Percentiles rank a stretch among this genome's conserved stretches.
These are phyloP conservation scores for Yamadazyma triangularis DNA, from an alignment of 1,139 yeast genomes.

Conservation along the genomic window DNA sequence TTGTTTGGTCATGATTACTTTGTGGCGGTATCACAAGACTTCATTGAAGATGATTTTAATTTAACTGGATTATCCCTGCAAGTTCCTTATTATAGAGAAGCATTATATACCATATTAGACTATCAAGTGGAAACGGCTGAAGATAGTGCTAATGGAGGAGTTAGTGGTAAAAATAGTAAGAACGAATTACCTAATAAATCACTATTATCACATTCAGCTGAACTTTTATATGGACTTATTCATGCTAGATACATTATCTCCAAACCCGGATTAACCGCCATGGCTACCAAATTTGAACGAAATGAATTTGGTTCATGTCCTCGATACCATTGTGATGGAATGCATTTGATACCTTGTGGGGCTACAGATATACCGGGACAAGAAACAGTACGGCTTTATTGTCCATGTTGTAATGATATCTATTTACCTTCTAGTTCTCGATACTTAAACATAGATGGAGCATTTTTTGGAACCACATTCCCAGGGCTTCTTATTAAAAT, in stretches of 20 bases:
- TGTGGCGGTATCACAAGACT: slow-evolving; percentile 88
- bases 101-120: slow-evolving; percentile 77
- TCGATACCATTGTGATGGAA: slow-evolving; percentile 85
- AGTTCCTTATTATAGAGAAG: slow-evolving; percentile 90
- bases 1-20: slow-evolving; percentile 89
- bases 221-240: slow-evolving; percentile 83
- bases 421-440: slow-evolving; percentile 84
- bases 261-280: slow-evolving; percentile 83
- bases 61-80: slow-evolving; percentile 81
- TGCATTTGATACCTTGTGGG: slow-evolving; percentile 90
- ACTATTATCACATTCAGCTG: slow-evolving; percentile 84
- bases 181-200: slow-evolving; percentile 64
- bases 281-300: slow-evolving; percentile 91
- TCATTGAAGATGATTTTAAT: slow-evolving; percentile 94
- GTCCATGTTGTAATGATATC: slow-evolving; percentile 92
- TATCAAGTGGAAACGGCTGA: slow-evolving; percentile 78
- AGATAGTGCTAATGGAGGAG: slow-evolving; percentile 21
- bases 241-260: slow-evolving; percentile 91
- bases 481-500: slow-evolving; percentile 88
- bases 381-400: slow-evolving; percentile 86
- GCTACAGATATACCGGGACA: slow-evolving; percentile 86
- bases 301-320: slow-evolving; percentile 93
- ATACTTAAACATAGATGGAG: slow-evolving; percentile 88
- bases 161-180: slow-evolving; percentile 12
- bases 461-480: slow-evolving; percentile 93